Conservation (phyloP, 116 monocot genomes). For the Trichopus zeylanicus region DNA sequence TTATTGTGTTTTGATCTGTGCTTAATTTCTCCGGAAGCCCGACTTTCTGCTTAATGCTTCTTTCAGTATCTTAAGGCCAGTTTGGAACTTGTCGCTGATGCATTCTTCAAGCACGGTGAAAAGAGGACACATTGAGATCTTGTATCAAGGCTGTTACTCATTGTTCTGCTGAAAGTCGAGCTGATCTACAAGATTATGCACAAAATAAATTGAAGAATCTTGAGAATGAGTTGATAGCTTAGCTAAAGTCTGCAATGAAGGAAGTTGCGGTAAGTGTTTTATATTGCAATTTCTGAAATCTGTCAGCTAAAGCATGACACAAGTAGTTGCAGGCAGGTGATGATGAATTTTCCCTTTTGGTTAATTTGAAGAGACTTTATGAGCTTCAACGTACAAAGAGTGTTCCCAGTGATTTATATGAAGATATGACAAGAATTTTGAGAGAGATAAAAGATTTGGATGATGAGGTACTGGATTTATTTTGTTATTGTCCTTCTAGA, state of each 20-base stretch:
- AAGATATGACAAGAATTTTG: slow-evolving; percentile 62
- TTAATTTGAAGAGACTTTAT: slow-evolving; percentile 84
- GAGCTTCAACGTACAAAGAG: slow-evolving; percentile 73
- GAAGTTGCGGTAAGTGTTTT: slow-evolving; percentile 52
- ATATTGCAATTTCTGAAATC: not conserved
- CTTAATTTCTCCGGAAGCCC: not conserved
- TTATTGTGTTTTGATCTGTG: not conserved
- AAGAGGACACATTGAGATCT: slow-evolving; percentile 81
- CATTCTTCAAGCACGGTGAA: slow-evolving; percentile 93
- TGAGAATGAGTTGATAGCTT: slow-evolving; percentile 66
- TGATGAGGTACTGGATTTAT: slow-evolving; percentile 77
- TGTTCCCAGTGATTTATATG: slow-evolving; percentile 56
- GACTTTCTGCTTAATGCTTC: slow-evolving; percentile 8
- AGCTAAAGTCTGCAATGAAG: slow-evolving; percentile 76
- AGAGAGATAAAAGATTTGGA: slow-evolving; percentile 53
- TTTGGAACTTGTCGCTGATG: slow-evolving; percentile 70
- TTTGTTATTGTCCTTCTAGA: not conserved
- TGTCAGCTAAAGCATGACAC: slow-evolving; percentile 4
- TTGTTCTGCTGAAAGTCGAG: slow-evolving; percentile 78
- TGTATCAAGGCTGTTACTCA: slow-evolving; percentile 72
- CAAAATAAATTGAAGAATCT: slow-evolving; percentile 82
- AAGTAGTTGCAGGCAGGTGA: slow-evolving; percentile 52
- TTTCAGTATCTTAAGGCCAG: slow-evolving; percentile 69
- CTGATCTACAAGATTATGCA: slow-evolving; percentile 85
- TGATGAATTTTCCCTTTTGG: slow-evolving; percentile 94